Percentiles rank a stretch among this genome's conserved stretches.
These are phyloP conservation scores for Salix suchowensis DNA, from an alignment of 345 rosid species.

Conservation along the genomic window DNA sequence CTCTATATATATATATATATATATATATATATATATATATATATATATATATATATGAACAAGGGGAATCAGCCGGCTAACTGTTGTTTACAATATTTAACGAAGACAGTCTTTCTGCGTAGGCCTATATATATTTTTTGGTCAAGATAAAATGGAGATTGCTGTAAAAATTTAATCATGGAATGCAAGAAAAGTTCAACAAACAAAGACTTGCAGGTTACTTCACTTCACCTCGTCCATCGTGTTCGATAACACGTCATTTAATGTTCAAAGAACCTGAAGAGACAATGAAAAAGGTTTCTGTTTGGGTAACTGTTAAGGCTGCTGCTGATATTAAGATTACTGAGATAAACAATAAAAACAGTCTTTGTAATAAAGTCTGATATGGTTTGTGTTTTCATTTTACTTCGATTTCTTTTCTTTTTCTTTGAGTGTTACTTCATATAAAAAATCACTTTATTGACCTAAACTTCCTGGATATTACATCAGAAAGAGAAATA, in stretches of 20 bases:
- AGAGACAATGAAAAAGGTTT: neutral
- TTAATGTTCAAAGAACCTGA: neutral
- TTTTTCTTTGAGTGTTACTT: too few species aligned
- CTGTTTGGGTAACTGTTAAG: neutral
- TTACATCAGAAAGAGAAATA: too few species aligned
- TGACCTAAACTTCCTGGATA: too few species aligned
- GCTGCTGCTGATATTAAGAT: neutral
- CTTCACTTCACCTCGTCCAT: conserved; percentile 31
- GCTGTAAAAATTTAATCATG: conserved; percentile 20
- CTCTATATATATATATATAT: neutral
- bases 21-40: neutral
- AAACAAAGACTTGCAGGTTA: conserved; percentile 33
- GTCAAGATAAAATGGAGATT: conserved; percentile 22
- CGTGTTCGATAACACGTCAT: conserved; percentile 37
- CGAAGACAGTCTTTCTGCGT: neutral
- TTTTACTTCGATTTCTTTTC: too few species aligned
- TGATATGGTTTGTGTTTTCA: too few species aligned
- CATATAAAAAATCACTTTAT: too few species aligned
- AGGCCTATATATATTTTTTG: neutral
- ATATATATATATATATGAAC: neutral
- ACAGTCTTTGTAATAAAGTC: too few species aligned
- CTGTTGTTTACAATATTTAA: conserved; percentile 17
- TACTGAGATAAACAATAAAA: neutral
- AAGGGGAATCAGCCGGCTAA: conserved; percentile 8
- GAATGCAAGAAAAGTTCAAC: conserved; percentile 16